Evolutionary conservation across 192 early-diverging fungal species (phyloP).

Genomic region (Neocallimastix lanati): DNA sequence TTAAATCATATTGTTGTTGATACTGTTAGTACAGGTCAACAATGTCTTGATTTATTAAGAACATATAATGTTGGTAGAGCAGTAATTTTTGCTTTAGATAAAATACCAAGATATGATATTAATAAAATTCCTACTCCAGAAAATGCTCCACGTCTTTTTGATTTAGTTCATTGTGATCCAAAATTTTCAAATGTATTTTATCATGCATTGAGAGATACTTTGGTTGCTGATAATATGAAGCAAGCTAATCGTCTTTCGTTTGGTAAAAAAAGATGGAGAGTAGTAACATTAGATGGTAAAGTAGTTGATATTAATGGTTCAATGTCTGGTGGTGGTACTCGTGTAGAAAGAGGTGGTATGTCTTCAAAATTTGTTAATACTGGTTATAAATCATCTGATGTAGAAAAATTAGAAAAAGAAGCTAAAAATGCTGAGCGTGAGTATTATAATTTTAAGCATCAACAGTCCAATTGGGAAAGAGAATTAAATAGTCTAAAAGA

Average conservation of each 20-base stretch:
- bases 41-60: slow-evolving; percentile 77
- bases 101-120: slow-evolving; percentile 26
- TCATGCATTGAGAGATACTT: slow-evolving; percentile 62
- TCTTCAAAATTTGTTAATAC: slow-evolving; percentile 36
- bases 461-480: slow-evolving; percentile 5
- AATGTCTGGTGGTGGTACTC: slow-evolving; percentile 78
- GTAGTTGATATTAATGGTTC: slow-evolving; percentile 81
- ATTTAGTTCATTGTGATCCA: slow-evolving; percentile 59
- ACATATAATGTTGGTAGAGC: slow-evolving; percentile 72
- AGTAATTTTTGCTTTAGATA: slow-evolving; percentile 62
- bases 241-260: slow-evolving; percentile 70
- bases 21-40: slow-evolving; percentile 63
- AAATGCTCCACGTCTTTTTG: slow-evolving; percentile 70
- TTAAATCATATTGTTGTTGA: slow-evolving; percentile 86
- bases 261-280: slow-evolving; percentile 60
- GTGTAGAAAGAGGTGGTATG: slow-evolving; percentile 69
- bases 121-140: slow-evolving; percentile 42
- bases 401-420: slow-evolving; percentile 36
- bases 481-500: slow-evolving; percentile 27
- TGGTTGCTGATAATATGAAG: slow-evolving; percentile 65
- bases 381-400: neutral
- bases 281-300: slow-evolving; percentile 83
- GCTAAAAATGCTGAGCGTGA: slow-evolving; percentile 35
- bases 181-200: slow-evolving; percentile 71
- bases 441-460: slow-evolving; percentile 18